Evolutionary conservation across 352 stramenopile species (phyloP).

Genomic region (Peronospora farinosa): DNA sequence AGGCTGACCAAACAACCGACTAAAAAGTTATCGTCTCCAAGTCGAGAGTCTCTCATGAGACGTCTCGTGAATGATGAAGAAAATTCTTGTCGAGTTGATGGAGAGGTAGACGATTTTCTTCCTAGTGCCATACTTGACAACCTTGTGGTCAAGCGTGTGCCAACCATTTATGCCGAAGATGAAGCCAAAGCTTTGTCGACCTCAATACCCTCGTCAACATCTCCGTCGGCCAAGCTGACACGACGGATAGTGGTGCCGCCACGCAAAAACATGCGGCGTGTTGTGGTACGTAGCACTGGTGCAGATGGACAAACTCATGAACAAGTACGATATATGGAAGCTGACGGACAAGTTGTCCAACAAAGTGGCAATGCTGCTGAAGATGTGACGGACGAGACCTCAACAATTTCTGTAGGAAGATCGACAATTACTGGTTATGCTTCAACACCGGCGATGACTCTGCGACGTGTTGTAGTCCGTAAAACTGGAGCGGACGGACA

Average conservation of each 20-base stretch:
- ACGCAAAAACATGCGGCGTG: constrained; percentile 21
- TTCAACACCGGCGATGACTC: constrained; percentile 7
- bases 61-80: constrained; percentile 13
- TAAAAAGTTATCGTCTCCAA: constrained; percentile 31
- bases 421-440: constrained; percentile 8
- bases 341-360: not conserved
- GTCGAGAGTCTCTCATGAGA: constrained; percentile 24
- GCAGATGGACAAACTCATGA: constrained; percentile 16
- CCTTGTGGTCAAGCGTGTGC: constrained; percentile 24
- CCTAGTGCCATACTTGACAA: constrained; percentile 10
- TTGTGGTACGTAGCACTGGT: constrained; percentile 15
- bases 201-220: constrained; percentile 2
- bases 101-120: constrained; percentile 1
- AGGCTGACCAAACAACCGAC: constrained; percentile 19
- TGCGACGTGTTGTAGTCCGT: constrained; percentile 23
- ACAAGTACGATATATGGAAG: constrained; percentile 24
- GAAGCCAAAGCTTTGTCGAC: not conserved
- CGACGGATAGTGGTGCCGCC: constrained; percentile 19
- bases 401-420: not conserved
- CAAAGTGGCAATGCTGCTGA: constrained; percentile 6
- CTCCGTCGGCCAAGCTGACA: constrained; percentile 18
- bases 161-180: not conserved
- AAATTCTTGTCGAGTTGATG: constrained; percentile 6
- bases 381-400: not conserved
- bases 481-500: constrained; percentile 14